phyloP scores from a whole-genome alignment of 2,329 filamentous ascomycete genomes.

The Aureobasidium leucospermi region DNA sequence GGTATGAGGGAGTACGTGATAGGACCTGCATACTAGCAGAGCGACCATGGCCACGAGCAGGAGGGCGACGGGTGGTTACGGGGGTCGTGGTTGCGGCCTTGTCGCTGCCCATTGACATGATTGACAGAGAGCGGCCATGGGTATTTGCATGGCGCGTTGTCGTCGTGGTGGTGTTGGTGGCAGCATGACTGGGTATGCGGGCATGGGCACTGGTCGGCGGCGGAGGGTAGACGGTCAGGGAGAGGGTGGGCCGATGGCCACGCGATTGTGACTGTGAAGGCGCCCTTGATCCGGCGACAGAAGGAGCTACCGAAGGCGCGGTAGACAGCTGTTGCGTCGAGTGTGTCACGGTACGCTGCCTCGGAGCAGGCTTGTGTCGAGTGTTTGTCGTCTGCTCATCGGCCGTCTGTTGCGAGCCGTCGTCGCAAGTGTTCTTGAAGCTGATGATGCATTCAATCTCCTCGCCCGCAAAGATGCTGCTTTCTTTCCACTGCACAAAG shows the following conservation, averaged over 20 bases:
- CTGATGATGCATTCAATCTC: slow-evolving; percentile 93
- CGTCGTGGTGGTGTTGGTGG: not conserved
- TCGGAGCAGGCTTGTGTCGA: not conserved
- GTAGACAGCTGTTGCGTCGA: slow-evolving; percentile 22
- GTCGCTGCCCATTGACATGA: slow-evolving; percentile 43
- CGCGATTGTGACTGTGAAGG: not conserved
- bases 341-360: slow-evolving; percentile 32
- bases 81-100: slow-evolving; percentile 23
- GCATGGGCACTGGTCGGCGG: slow-evolving; percentile 20
- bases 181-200: not conserved
- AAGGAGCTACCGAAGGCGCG: slow-evolving; percentile 18
- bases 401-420: slow-evolving; percentile 30
- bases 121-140: slow-evolving; percentile 42
- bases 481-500: slow-evolving; percentile 89
- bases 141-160: slow-evolving; percentile 36
- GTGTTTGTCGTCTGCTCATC: slow-evolving; percentile 17
- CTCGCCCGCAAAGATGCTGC: slow-evolving; percentile 93
- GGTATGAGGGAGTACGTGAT: slow-evolving; percentile 15
- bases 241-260: slow-evolving; percentile 62
- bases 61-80: slow-evolving; percentile 28
- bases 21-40: slow-evolving; percentile 76
- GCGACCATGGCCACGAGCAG: slow-evolving; percentile 60
- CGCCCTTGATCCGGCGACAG: slow-evolving; percentile 13
- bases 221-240: slow-evolving; percentile 40
- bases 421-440: slow-evolving; percentile 73